phyloP scores from a whole-genome alignment of 1,284 basidiomycete genomes.

The Pholiota adiposa region DNA sequence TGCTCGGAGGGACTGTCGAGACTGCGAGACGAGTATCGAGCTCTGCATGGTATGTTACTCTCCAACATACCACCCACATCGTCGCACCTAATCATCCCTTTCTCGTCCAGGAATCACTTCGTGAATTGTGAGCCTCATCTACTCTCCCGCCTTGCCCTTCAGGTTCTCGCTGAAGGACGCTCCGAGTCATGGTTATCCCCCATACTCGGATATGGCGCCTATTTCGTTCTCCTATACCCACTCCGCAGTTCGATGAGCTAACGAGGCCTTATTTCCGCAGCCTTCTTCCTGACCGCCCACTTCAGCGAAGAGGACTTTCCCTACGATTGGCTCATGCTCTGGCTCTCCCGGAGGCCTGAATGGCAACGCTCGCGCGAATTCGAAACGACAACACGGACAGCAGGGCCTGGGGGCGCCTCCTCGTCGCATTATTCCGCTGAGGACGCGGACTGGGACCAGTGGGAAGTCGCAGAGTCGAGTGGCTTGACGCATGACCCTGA shows the following conservation, averaged over 20 bases:
- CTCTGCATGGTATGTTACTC: conserved; percentile 68
- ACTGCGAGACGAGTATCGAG: conserved; percentile 79
- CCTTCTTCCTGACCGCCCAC: conserved; percentile 85
- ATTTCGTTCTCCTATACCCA: conserved; percentile 4
- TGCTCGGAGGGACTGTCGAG: conserved; percentile 83
- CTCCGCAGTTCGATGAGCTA: background rate
- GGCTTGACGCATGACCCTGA: conserved; percentile 35
- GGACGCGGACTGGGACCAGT: conserved; percentile 55
- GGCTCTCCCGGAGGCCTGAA: conserved; percentile 78
- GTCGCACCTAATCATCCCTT: conserved; percentile 6
- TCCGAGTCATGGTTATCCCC: background rate
- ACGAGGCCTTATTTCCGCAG: conserved; percentile 39
- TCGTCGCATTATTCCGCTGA: conserved; percentile 61
- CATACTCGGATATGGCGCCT: background rate
- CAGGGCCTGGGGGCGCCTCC: conserved; percentile 50
- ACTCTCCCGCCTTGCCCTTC: conserved; percentile 12
- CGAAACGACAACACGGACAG: conserved; percentile 77
- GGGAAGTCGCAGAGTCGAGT: conserved; percentile 25
- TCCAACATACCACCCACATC: conserved; percentile 10
- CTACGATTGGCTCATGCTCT: conserved; percentile 84
- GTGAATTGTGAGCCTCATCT: conserved; percentile 69
- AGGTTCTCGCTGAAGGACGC: background rate
- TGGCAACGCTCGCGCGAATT: conserved; percentile 86
- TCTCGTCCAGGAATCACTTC: conserved; percentile 66
- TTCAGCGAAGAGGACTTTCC: conserved; percentile 86